A percentile compares a stretch with the other conserved stretches of the same genome.
These are phyloP conservation scores for Apiospora hydei DNA, from an alignment of 2,329 filamentous ascomycete genomes.

Conservation along the genomic window DNA sequence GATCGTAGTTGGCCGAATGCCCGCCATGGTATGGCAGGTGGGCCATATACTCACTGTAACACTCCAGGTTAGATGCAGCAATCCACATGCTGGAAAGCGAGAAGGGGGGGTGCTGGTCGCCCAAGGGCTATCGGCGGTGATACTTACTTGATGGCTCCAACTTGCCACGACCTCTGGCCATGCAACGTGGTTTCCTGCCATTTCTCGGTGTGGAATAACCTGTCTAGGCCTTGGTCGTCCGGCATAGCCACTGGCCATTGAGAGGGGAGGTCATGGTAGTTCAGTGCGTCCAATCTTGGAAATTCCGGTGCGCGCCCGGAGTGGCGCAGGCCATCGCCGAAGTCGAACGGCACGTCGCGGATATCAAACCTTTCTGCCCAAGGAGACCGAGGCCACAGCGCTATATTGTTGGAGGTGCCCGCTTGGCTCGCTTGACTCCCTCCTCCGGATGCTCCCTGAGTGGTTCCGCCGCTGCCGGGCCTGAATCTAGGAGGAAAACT, in stretches of 20 bases:
- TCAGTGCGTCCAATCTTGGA: neutral
- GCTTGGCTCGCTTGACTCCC: neutral
- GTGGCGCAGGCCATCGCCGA: neutral
- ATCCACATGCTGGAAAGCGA: too few relatives aligned
- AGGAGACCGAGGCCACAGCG: neutral
- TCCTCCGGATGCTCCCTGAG: neutral
- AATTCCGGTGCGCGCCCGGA: neutral
- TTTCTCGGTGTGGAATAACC: neutral
- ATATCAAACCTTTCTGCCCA: neutral
- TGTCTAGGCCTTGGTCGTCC: neutral
- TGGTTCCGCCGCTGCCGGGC: neutral
- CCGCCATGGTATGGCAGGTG: neutral
- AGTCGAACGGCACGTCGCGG: neutral
- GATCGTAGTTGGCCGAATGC: neutral
- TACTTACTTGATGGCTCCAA: constrained; percentile 3
- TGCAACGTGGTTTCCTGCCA: rapidly evolving
- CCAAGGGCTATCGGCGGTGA: neutral
- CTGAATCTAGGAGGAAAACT: neutral
- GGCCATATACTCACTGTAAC: neutral
- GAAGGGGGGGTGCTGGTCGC: neutral
- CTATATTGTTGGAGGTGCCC: neutral
- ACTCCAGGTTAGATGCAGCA: neutral
- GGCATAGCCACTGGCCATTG: neutral
- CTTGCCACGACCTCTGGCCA: neutral
- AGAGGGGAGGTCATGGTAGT: neutral